phyloP scores from a whole-genome alignment of 2,329 filamentous ascomycete genomes.

The Colletotrichum tofieldiae region DNA sequence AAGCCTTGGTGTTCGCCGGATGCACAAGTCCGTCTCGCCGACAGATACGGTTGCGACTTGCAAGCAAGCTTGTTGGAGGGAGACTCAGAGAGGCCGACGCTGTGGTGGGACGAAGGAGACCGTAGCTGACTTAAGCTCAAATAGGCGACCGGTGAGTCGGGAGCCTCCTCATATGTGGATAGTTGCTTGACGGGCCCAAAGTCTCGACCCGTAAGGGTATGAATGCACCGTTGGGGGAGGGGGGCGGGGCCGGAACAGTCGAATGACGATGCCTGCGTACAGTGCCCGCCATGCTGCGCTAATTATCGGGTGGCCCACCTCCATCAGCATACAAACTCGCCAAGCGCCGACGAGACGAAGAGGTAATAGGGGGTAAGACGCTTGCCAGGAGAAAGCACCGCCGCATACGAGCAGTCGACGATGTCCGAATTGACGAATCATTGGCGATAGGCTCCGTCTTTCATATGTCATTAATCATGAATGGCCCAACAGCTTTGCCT shows the following conservation, averaged over 20 bases:
- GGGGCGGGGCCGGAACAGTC: background rate
- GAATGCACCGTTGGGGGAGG: slow-evolving; percentile 5
- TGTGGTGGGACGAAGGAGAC: slow-evolving; percentile 36
- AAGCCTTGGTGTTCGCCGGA: slow-evolving; percentile 16
- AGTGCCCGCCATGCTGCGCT: slow-evolving; percentile 3
- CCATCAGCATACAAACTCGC: slow-evolving; percentile 2
- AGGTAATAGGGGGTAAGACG: background rate
- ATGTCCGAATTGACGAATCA: slow-evolving; percentile 23
- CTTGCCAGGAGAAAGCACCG: background rate
- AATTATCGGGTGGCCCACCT: slow-evolving; percentile 19
- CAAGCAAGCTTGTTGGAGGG: slow-evolving; percentile 20
- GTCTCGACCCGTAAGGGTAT: slow-evolving; percentile 29
- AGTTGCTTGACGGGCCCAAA: slow-evolving; percentile 27
- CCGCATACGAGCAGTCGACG: slow-evolving; percentile 3
- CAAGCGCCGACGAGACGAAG: background rate
- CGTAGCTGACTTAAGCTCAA: slow-evolving; percentile 40
- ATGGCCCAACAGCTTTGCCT: background rate
- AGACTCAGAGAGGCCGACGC: slow-evolving; percentile 4
- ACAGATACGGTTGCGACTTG: slow-evolving; percentile 8
- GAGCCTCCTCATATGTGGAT: slow-evolving; percentile 30
- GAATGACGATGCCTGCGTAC: slow-evolving; percentile 19
- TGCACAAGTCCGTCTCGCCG: slow-evolving; percentile 17
- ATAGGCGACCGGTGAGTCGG: slow-evolving; percentile 41
- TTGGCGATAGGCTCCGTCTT: background rate
- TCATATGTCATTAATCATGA: background rate